A percentile compares a stretch with the other conserved stretches of the same genome.
Conservation (phyloP, 371 early-diverging fungal genomes). For the Apophysomyces trapeziformis region DNA sequence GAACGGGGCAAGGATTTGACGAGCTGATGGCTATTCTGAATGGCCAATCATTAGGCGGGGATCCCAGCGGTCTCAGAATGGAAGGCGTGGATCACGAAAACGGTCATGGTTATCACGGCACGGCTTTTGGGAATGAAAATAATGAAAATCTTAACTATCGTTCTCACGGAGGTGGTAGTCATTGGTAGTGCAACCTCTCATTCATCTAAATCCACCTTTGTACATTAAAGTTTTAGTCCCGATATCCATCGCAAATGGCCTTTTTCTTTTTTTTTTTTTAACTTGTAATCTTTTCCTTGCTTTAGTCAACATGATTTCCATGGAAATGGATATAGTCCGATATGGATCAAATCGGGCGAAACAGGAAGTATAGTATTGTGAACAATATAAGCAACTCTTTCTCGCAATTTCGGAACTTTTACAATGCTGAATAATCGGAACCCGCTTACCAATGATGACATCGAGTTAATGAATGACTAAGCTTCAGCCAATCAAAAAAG, state of each 20-base stretch:
- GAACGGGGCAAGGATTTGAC: slow-evolving; percentile 11
- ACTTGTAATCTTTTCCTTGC: too few relatives aligned
- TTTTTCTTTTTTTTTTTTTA: neutral
- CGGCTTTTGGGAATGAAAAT: slow-evolving; percentile 20
- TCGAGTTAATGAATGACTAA: slow-evolving; percentile 8
- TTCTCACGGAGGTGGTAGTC: too few relatives aligned
- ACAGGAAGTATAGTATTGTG: too few relatives aligned
- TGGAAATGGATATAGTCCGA: too few relatives aligned
- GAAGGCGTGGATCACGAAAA: slow-evolving; percentile 8
- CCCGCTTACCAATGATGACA: neutral
- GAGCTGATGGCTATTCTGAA: slow-evolving; percentile 26
- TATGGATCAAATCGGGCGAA: too few relatives aligned
- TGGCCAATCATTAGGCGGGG: slow-evolving; percentile 9
- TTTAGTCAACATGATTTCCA: too few relatives aligned
- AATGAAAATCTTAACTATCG: slow-evolving; percentile 14
- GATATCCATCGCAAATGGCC: neutral
- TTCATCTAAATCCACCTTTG: slow-evolving; percentile 14
- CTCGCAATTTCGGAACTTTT: neutral
- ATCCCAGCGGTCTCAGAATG: slow-evolving; percentile 13
- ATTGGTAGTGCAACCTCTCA: slow-evolving; percentile 5
- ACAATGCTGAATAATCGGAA: slow-evolving; percentile 5
- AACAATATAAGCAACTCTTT: slow-evolving; percentile 4
- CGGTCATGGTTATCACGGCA: slow-evolving; percentile 6
- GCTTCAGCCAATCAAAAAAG: slow-evolving; percentile 10
- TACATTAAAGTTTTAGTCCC: slow-evolving; percentile 7